phyloP scores from a whole-genome alignment of 257 asterid species.

The Galeopsis tetrahit region DNA sequence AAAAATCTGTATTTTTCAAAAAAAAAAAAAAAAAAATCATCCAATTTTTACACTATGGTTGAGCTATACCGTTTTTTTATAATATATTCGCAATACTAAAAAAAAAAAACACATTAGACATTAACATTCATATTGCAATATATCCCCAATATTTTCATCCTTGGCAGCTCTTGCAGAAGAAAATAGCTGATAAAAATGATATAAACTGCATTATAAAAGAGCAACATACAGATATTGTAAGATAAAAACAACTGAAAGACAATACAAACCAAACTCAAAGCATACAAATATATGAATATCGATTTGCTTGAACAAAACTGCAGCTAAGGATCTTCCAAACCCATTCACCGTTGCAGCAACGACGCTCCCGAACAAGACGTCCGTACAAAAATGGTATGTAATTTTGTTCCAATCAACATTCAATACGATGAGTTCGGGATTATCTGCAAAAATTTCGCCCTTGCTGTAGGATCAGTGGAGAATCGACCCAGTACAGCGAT shows the following conservation, averaged over 20 bases:
- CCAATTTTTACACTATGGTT: too few relatives aligned
- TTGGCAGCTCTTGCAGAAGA: background rate
- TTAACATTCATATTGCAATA: too few relatives aligned
- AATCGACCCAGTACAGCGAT: constrained; percentile 85
- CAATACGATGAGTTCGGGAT: constrained; percentile 53
- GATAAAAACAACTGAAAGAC: background rate
- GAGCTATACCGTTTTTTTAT: too few relatives aligned
- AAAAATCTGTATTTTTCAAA: too few relatives aligned
- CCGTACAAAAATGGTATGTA: constrained; percentile 24
- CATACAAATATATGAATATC: background rate
- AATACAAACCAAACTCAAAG: background rate
- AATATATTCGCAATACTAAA: too few relatives aligned
- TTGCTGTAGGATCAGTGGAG: constrained; percentile 62
- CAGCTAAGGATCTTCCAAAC: background rate
- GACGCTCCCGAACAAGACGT: background rate
- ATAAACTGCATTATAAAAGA: background rate
- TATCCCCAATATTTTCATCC: too few relatives aligned
- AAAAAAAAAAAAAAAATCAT: too few relatives aligned
- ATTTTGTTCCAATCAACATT: constrained; percentile 24
- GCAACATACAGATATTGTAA: background rate
- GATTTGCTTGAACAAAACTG: background rate
- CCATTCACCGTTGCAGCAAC: too few relatives aligned
- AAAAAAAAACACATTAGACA: too few relatives aligned
- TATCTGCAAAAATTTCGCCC: constrained; percentile 78
- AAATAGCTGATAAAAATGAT: constrained; percentile 1